Evolutionary conservation across 202 grass and related monocot genomes (phyloP).

Genomic region (Digitaria exilis): DNA sequence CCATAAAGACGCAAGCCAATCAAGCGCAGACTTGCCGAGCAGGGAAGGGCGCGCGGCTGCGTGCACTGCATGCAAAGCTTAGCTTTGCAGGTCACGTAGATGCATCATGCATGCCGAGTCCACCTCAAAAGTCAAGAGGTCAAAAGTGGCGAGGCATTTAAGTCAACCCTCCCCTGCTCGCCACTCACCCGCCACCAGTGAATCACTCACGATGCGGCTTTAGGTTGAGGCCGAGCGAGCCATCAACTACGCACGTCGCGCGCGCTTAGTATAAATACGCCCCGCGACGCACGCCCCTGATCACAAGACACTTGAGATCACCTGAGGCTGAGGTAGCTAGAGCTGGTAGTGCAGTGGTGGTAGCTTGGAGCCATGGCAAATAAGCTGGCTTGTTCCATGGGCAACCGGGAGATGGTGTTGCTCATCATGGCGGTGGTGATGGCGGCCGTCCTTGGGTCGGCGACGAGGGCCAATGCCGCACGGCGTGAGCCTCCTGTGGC

Average conservation of each 20-base stretch:
- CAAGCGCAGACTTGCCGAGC: neutral
- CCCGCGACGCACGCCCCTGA: constrained; percentile 7
- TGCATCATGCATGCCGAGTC: constrained; percentile 18
- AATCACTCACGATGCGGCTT: neutral
- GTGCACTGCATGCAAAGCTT: neutral
- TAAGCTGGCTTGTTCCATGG: constrained; percentile 9
- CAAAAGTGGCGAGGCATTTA: no score
- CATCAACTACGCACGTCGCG: neutral
- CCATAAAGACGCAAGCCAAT: constrained; percentile 26
- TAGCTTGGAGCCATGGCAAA: neutral
- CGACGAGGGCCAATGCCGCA: neutral
- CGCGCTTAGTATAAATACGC: constrained; percentile 36
- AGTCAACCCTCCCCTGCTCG: constrained; percentile 39
- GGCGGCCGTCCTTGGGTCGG: neutral
- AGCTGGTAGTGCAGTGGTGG: neutral
- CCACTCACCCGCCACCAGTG: constrained; percentile 22
- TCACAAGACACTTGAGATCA: neutral
- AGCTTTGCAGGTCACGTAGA: constrained; percentile 13
- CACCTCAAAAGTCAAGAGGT: constrained; percentile 22
- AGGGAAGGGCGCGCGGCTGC: neutral
- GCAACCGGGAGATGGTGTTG: neutral
- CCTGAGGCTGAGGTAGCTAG: neutral
- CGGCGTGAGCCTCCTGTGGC: neutral
- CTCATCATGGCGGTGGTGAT: no score
- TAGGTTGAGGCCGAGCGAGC: no score